A percentile compares a stretch with the other conserved stretches of the same genome.
Evolutionary conservation across 176 grass and related monocot species (phyloP).

Genomic region (Musa beccarii): DNA sequence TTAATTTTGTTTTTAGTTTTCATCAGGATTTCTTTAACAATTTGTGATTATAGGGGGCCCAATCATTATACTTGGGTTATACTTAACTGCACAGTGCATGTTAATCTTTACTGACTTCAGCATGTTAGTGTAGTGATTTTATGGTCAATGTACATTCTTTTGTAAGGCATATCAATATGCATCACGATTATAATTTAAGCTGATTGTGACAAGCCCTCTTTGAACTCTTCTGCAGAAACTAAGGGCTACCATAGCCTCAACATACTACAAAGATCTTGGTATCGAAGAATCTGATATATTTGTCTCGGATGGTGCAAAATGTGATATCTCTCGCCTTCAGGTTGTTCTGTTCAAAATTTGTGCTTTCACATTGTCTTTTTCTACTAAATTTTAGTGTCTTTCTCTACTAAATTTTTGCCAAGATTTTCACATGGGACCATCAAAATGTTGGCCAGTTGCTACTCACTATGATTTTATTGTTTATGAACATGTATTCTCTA

Average conservation of each 20-base stretch:
- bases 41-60: too few relatives aligned
- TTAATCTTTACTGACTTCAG: too few relatives aligned
- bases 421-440: not conserved
- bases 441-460: not conserved
- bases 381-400: not conserved
- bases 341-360: constrained; percentile 25
- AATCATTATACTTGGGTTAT: too few relatives aligned
- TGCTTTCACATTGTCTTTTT: not conserved
- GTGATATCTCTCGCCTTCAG: constrained; percentile 96
- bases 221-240: constrained; percentile 58
- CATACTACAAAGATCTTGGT: constrained; percentile 77
- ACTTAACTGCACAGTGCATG: too few relatives aligned
- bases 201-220: not conserved
- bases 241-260: constrained; percentile 67
- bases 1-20: too few relatives aligned
- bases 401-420: not conserved
- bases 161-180: too few relatives aligned
- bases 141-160: too few relatives aligned
- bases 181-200: not conserved
- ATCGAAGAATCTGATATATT: constrained; percentile 85
- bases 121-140: too few relatives aligned
- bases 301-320: constrained; percentile 98
- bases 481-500: too few relatives aligned
- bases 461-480: too few relatives aligned
- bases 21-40: too few relatives aligned